Evolutionary conservation across 352 stramenopile species (phyloP), one percentile per base, ranked within the genome.

Genomic region (Globisporangium sylvaticum): DNA sequence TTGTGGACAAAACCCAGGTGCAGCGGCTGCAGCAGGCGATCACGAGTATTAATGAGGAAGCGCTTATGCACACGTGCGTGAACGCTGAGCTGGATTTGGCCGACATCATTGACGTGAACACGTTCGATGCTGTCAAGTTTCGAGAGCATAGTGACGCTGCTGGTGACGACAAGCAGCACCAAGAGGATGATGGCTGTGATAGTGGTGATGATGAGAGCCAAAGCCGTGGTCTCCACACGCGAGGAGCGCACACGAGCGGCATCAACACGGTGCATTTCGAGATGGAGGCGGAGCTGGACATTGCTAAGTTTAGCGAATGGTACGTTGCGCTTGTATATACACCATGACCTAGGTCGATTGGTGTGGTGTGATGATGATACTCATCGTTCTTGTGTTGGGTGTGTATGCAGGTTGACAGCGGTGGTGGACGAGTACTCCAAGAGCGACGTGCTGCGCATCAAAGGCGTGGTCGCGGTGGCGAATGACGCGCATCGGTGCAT

Each of bases 81-180:
- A 76, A 91, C 27, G 83, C 85, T 9, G 46, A 84, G 12, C 65
- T 94, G 0, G 74, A 81, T 46, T 37, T 94, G 27, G 53, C 58
- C 7, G 65, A 81, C 58, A 88, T 94, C 31, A 66, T 94, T 34
- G 68, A 88, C 52, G 80, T 94, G 20, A 75, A 89, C 50, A 90
- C 84, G 39, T 93, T 93, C 60, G 83, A 93, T 52, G 81, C 80
- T 0, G 75, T 88, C 44, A 76, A 77, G 9, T 91, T 90, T n/a
- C 73, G 71, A 12, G 63, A 54, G 57, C n/a, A 50, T 52, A 70
- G 64, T 32, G 31, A 34, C 31, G 9, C 31, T 34, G 48, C 65
- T 27, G 66, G 46, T 42, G 67, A 54, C 4, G 37, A 44, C 24
- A 62, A 68, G 55, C 39, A 69, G 29, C 5, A 54, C 50, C 55